These are phyloP conservation scores for Bacidia gigantensis DNA, from an alignment of 495 filamentous ascomycete species.

Conservation along the genomic window DNA sequence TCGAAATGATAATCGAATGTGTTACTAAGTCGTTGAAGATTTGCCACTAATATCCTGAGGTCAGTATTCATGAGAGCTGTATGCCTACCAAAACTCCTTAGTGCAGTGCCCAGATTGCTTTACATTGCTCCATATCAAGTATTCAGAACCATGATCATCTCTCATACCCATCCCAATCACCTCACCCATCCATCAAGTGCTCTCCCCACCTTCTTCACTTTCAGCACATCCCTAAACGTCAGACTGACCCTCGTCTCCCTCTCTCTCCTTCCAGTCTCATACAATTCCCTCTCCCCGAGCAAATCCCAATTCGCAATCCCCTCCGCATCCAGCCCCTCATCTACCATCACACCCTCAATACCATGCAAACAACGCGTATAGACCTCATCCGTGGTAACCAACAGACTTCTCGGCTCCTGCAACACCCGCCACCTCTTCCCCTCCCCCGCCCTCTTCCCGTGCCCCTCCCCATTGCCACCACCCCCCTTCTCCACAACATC, in stretches of 20 bases:
- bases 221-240: constrained; percentile 87
- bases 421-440: constrained; percentile 52
- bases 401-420: constrained; percentile 73
- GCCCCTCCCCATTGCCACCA: constrained; percentile 17
- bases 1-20: background rate
- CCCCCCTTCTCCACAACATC: constrained; percentile 58
- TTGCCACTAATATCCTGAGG: too few species aligned
- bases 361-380: constrained; percentile 69
- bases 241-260: constrained; percentile 66
- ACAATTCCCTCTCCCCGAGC: constrained; percentile 46
- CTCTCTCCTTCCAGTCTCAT: constrained; percentile 41
- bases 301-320: constrained; percentile 76
- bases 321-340: constrained; percentile 43
- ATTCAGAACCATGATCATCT: too few species aligned
- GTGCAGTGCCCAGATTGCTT: too few species aligned
- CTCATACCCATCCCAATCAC: too few species aligned
- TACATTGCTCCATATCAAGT: too few species aligned
- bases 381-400: constrained; percentile 54
- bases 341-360: constrained; percentile 47
- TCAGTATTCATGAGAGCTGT: too few species aligned
- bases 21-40: background rate
- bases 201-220: constrained; percentile 62
- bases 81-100: too few species aligned
- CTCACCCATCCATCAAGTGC: constrained; percentile 38
- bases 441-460: constrained; percentile 8